Base-by-base conservation (phyloP, 2,329 filamentous ascomycete genomes). In the Sporothrix euskadiensis region DNA sequence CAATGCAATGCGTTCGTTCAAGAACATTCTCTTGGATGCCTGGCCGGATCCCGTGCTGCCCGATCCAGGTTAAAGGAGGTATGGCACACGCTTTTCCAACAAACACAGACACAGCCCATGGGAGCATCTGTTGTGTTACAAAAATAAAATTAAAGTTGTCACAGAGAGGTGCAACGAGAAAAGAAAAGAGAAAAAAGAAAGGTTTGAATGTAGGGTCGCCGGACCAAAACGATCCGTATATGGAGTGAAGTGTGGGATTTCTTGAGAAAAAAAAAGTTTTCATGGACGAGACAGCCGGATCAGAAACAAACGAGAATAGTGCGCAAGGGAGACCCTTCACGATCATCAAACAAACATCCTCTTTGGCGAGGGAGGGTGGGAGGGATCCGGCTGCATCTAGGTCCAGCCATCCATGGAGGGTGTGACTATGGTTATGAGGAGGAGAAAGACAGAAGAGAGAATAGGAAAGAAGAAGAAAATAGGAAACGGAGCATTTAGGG, bases 331-430 rank as follows among this genome's bases (percentile, higher is more conserved):
- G 16, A 35, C 41, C 69, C 69, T 71, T 59, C 22, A 44, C 54
- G 54, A 71, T 59, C 39, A 71, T 71, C 69, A 71, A 71, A 71
- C 69, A 49, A 6, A 47, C 39, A 52, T 32, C 19, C 26, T 22
- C 49, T 5, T 39, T 69, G 49, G 47, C 30, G 66, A 69, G 66
- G 30, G 61, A 47, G 61, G 61, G 35, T 16, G 12, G 39, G 39
- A 66, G 61, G 39, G 61, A 49, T 49, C 26, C 22, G 39, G 39
- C 39, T 39, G 39, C 39, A 47, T 65, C 59, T 26, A 26, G 59
- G 39, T 26, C n/a, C 35, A 44, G 39, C 59, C 59, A 44, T 65
- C 32, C 59, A 65, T n/a, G 56, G 5, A 35, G 56, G 19, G 56
- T n/a, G 30, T 35, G 56, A 61, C 56, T 30, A 26, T 61, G 56